Conservation (phyloP, 225 moss, liverwort and hornwort species). For the Thuidium tamariscinum region DNA sequence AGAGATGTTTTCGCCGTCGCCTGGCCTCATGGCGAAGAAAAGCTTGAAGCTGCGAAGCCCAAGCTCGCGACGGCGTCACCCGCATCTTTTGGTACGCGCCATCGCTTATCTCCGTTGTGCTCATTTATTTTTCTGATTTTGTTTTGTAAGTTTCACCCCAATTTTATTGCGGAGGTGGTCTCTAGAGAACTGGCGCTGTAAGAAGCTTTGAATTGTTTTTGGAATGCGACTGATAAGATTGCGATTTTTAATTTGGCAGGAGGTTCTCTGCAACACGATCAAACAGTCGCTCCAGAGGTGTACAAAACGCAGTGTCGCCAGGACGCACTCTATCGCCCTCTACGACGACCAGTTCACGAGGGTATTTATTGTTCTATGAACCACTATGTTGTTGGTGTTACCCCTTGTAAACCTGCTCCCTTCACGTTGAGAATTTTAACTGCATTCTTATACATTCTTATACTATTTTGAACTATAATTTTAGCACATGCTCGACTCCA, state of each 20-base stretch:
- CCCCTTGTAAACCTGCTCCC: background rate
- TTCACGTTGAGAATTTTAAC: background rate
- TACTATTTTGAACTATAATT: background rate
- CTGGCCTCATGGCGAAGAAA: slow-evolving; percentile 24
- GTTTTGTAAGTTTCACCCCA: background rate
- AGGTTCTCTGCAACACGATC: slow-evolving; percentile 31
- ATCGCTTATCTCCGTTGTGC: background rate
- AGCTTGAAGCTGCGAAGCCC: slow-evolving; percentile 6
- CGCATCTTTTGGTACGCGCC: slow-evolving; percentile 10
- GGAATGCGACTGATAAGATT: background rate
- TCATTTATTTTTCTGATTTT: too few relatives aligned
- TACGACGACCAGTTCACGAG: slow-evolving; percentile 18
- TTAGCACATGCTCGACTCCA: background rate
- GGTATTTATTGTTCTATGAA: background rate
- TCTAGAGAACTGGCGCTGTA: too few relatives aligned
- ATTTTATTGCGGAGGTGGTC: too few relatives aligned
- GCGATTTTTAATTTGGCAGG: background rate
- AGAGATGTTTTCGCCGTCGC: slow-evolving; percentile 35
- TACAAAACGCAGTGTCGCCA: slow-evolving; percentile 15
- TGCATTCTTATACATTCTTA: background rate
- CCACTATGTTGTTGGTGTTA: background rate
- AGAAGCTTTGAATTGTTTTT: background rate
- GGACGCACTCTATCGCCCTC: slow-evolving; percentile 9
- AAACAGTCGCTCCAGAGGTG: slow-evolving; percentile 24
- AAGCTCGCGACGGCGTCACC: slow-evolving; percentile 25